A percentile compares a stretch with the other conserved stretches of the same genome.
Evolutionary conservation across 768 basidiomycete species (phyloP).

Genomic region (Russula olivacea): DNA sequence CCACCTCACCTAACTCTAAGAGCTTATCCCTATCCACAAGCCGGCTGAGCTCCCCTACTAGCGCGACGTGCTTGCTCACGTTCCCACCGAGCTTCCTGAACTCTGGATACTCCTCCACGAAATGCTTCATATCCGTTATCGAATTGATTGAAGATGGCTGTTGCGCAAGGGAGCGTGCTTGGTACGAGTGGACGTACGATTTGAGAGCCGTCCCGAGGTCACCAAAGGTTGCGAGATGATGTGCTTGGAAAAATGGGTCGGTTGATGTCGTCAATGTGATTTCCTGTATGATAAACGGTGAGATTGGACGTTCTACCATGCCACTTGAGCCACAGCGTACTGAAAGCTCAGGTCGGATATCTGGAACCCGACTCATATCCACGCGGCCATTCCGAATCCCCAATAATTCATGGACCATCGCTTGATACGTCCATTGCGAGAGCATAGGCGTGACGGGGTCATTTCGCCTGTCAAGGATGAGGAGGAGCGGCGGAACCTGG

Average conservation of each 20-base stretch:
- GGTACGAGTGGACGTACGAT: conserved; percentile 91
- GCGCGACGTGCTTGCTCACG: conserved; percentile 96
- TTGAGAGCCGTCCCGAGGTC: conserved; percentile 90
- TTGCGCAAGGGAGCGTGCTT: conserved; percentile 71
- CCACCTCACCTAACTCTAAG: conserved; percentile 87
- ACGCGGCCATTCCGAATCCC: conserved; percentile 94
- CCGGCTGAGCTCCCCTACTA: conserved; percentile 93
- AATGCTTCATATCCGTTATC: conserved; percentile 93
- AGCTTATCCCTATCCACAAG: conserved; percentile 82
- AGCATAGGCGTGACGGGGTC: conserved; percentile 95
- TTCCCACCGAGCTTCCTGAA: conserved; percentile 95
- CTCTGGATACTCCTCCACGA: conserved; percentile 98
- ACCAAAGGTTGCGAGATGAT: conserved; percentile 91
- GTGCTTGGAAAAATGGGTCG: conserved; percentile 89
- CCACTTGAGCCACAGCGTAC: conserved; percentile 39
- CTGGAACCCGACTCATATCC: conserved; percentile 75
- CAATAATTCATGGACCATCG: conserved; percentile 96
- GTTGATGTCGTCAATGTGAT: conserved; percentile 86
- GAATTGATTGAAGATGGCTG: conserved; percentile 83
- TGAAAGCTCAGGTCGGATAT: conserved; percentile 78
- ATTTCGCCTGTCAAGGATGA: conserved; percentile 92
- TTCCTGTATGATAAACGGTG: conserved; percentile 50
- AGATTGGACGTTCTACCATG: conserved; percentile 2
- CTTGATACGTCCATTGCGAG: conserved; percentile 99
- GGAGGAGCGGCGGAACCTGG: conserved; percentile 79